These are phyloP conservation scores for Cutaneotrichosporon curvatum DNA, from an alignment of 1,284 basidiomycete genomes.

Conservation along the genomic window DNA sequence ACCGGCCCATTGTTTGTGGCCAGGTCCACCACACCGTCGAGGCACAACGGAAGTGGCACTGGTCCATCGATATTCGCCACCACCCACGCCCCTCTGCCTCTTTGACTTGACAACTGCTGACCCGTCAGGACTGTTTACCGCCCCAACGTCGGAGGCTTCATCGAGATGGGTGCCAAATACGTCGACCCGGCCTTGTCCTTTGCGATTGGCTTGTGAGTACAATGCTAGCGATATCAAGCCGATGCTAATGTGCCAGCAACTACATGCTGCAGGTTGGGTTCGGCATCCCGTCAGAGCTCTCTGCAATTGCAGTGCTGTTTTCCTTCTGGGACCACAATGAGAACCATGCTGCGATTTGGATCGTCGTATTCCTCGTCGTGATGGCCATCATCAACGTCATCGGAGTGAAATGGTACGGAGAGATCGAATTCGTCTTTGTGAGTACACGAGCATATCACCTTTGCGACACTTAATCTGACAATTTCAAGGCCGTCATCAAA, in stretches of 20 bases:
- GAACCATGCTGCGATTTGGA: conserved; percentile 12
- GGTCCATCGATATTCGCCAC: too few relatives aligned
- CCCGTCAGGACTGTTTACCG: conserved; percentile 14
- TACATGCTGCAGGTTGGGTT: conserved; percentile 56
- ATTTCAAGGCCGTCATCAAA: conserved; percentile 54
- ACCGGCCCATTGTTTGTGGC: too few relatives aligned
- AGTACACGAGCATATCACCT: too few relatives aligned
- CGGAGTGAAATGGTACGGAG: conserved; percentile 31
- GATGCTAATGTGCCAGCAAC: conserved; percentile 38
- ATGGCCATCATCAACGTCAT: conserved; percentile 10
- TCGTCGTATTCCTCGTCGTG: conserved; percentile 12
- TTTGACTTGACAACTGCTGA: too few relatives aligned
- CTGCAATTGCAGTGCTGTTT: conserved; percentile 65
- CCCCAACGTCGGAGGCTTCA: conserved; percentile 20
- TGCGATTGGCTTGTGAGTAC: conserved; percentile 46
- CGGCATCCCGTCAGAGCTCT: conserved; percentile 56
- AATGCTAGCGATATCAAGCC: not conserved
- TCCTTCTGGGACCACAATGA: conserved; percentile 62
- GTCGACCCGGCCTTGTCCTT: conserved; percentile 54
- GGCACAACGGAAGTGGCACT: too few relatives aligned
- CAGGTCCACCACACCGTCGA: too few relatives aligned
- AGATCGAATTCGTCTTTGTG: conserved; percentile 49
- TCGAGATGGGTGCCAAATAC: conserved; percentile 21
- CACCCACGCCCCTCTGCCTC: too few relatives aligned
- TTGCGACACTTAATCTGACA: not conserved